phyloP scores from a whole-genome alignment of 768 basidiomycete species.

The Flagelloscypha sp. region DNA sequence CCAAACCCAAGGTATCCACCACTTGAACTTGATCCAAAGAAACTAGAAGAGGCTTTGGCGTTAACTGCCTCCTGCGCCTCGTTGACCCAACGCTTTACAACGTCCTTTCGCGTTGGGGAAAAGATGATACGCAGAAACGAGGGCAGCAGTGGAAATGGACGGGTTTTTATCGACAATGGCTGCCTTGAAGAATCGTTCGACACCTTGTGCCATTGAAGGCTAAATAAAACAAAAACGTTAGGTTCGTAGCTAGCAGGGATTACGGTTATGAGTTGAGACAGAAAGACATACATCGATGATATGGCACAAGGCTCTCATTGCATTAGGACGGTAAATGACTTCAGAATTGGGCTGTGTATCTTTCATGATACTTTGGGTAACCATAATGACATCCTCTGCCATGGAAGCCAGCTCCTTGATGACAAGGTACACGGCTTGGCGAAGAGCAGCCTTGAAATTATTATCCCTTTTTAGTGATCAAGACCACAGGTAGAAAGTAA shows the following conservation, averaged over 20 bases:
- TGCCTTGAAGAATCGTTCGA: slow-evolving; percentile 98
- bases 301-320: slow-evolving; percentile 90
- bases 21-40: slow-evolving; percentile 47
- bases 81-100: slow-evolving; percentile 99
- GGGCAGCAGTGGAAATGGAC: slow-evolving; percentile 90
- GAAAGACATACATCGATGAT: slow-evolving; percentile 87
- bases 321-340: slow-evolving; percentile 96
- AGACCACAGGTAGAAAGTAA: slow-evolving; percentile 9
- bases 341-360: slow-evolving; percentile 99
- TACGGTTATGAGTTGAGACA: slow-evolving; percentile 17
- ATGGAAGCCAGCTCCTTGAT: slow-evolving; percentile 94
- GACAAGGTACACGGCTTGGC: slow-evolving; percentile 96
- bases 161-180: slow-evolving; percentile 97
- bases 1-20: slow-evolving; percentile 73
- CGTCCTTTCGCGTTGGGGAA: slow-evolving; percentile 89
- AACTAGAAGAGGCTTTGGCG: slow-evolving; percentile 68
- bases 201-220: slow-evolving; percentile 99
- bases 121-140: slow-evolving; percentile 95
- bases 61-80: slow-evolving; percentile 96
- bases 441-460: slow-evolving; percentile 67
- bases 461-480: slow-evolving; percentile 4
- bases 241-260: slow-evolving; percentile 4
- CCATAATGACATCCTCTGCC: slow-evolving; percentile 99
- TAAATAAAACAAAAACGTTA: slow-evolving; percentile 21
- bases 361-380: slow-evolving; percentile 99